Base-by-base conservation (phyloP, 306 rosid genomes). In the Cicer arietinum region DNA sequence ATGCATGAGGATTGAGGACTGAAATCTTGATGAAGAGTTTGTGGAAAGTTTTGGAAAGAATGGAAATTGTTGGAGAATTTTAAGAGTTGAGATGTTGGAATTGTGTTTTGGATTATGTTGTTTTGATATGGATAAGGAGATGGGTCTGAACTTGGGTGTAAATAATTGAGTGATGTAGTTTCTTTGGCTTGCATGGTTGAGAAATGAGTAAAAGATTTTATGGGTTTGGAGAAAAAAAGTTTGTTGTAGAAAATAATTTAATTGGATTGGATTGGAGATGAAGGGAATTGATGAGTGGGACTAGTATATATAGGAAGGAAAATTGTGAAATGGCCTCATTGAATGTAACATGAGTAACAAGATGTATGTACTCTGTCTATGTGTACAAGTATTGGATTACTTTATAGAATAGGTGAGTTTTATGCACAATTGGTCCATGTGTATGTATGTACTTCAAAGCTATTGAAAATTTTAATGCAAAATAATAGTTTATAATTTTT, bases 151-250 rank as follows among this genome's bases (percentile, higher is more conserved):
- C 35, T 35, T 60, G 89, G 87, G 74, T 77, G 77, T 53, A 85
- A 87, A 67, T 79, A 88, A 57, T 86, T 88, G 59, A 85, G 89
- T 9, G 73, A 81, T 63, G 95, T 59, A 44, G 73, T 74, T 58
- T 89, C 96, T 13, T 72, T 81, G 57, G 91, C 80, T 78, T 90
- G 93, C 97, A 94, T 91, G 88, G 68, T 71, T 16, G 25, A 67
- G 1, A 11, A 20, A 56, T 53, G 50, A 79, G 39, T 10, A 22
- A 39, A 54, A 73, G 77, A 56, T 46, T 69, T 59, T 25, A 53
- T 78, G 80, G 73, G 1, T 43, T 80, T 71, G 74, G 65, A 70
- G 69, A 70, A 67, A 80, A 74, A 78, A 60, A 22, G 25, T 22
- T 44, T 47, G 73, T 69, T 71, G 73, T 76, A 18, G 22, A 42